Percentiles rank a stretch among this genome's conserved stretches.
These are phyloP conservation scores for Baudoinia panamericana DNA, from an alignment of 495 filamentous ascomycete species.

Conservation along the genomic window DNA sequence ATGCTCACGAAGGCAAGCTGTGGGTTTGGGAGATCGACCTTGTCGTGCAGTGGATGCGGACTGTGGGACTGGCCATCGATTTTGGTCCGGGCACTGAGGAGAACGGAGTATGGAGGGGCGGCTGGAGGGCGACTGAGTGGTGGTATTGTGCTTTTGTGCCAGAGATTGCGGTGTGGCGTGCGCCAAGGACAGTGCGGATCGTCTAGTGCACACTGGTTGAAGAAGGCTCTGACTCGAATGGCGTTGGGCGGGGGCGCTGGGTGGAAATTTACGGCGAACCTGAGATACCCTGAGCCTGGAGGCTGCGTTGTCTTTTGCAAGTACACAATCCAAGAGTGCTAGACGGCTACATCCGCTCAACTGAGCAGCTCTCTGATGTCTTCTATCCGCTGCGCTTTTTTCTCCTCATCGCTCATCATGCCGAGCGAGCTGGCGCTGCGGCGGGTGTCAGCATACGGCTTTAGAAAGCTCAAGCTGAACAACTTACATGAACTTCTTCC, in stretches of 20 bases:
- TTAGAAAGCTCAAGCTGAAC: background rate
- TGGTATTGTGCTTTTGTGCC: constrained; percentile 47
- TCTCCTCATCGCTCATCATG: constrained; percentile 89
- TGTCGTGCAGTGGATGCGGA: constrained; percentile 50
- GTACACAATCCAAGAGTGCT: no score
- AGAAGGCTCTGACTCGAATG: no score
- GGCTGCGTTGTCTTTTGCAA: no score
- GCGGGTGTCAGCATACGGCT: background rate
- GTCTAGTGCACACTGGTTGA: no score
- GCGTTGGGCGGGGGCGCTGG: no score
- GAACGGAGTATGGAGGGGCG: constrained; percentile 21
- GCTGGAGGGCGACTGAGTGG: constrained; percentile 45
- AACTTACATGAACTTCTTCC: constrained; percentile 87
- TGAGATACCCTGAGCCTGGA: no score
- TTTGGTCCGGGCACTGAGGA: constrained; percentile 19
- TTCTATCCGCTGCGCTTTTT: constrained; percentile 76
- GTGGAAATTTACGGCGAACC: no score
- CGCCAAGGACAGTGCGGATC: no score
- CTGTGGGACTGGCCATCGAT: constrained; percentile 34
- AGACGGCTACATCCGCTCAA: constrained; percentile 34
- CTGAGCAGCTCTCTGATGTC: constrained; percentile 88
- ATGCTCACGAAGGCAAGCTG: constrained; percentile 45
- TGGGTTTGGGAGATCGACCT: constrained; percentile 55
- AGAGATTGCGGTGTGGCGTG: constrained; percentile 7
- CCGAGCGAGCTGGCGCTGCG: constrained; percentile 76